Evolutionary conservation across 1,139 yeast genomes (phyloP), one percentile per base, ranked within the genome.

Genomic region (Wickerhamomyces sp.): DNA sequence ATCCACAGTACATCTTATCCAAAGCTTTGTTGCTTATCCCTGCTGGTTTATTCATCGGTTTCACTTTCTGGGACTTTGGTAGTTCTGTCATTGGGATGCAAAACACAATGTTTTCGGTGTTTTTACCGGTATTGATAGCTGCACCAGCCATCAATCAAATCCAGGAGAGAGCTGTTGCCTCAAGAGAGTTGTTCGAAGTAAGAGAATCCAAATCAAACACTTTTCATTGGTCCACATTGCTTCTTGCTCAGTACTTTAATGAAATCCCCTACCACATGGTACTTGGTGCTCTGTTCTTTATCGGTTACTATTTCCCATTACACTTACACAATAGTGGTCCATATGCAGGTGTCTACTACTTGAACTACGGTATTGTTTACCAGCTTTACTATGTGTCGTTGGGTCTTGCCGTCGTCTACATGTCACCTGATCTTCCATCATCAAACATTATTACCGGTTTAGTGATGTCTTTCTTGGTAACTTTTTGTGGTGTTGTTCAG

Each of bases 401-500:
- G 44, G 80, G 76, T 35, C 59, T 77, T 37, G 59, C 72, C 55
- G 58, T 76, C 38, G 60, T 78, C 27, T 76, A 77, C 49, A 58
- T 72, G 49, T 60, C 83, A 1, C 85, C 85, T 15, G 75, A 78
- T 56, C 63, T 76, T 32, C 77, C 78, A 42, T 72, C 84, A 21
- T 82, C 85, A 4, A 70, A 72, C 29, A 77, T 77, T 28, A 58
- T 78, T 30, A 64, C 70, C 36, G 73, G 77, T 39, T 62, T 75
- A 50, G 62, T 67, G 41, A 63, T 74, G 44, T 62, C 79, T 6
- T 72, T 78, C 41, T 59, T 75, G 58, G 64, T 78, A 37, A 62
- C 70, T 10, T 77, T 77, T 61, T 70, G 79, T 51, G 86, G 86
- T 55, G 79, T 78, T 40, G 71, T 75, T 35, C 84, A 77, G 52